Evolutionary conservation across 1,139 yeast species (phyloP).

Genomic region (Candida tropicalis): DNA sequence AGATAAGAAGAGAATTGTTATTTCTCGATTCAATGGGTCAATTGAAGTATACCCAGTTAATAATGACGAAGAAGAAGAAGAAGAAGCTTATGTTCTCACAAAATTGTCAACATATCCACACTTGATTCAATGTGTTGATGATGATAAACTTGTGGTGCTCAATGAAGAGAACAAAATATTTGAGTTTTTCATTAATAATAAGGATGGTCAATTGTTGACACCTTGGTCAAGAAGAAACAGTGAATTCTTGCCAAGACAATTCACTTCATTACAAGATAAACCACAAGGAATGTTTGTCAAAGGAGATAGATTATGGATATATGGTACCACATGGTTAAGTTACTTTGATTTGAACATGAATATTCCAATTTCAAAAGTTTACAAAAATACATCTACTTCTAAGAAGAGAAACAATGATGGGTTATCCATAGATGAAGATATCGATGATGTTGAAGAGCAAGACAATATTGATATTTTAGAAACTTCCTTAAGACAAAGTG

Average conservation of each 20-base stretch:
- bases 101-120: conserved; percentile 63
- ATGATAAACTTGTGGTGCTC: conserved; percentile 59
- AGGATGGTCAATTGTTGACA: conserved; percentile 48
- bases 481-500: conserved; percentile 34
- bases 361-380: conserved; percentile 47
- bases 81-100: conserved; percentile 35
- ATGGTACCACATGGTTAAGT: conserved; percentile 85
- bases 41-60: conserved; percentile 53
- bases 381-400: conserved; percentile 26
- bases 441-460: conserved; percentile 20
- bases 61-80: conserved; percentile 14
- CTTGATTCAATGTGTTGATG: conserved; percentile 57
- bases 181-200: conserved; percentile 56
- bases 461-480: conserved; percentile 38
- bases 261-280: conserved; percentile 61
- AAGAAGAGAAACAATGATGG: conserved; percentile 72
- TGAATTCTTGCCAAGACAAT: conserved; percentile 71
- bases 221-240: conserved; percentile 81
- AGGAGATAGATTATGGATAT: conserved; percentile 64
- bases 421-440: conserved; percentile 42
- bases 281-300: conserved; percentile 71
- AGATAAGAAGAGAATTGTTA: conserved; percentile 47
- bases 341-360: conserved; percentile 70
- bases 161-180: conserved; percentile 75
- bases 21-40: conserved; percentile 66